A percentile compares a stretch with the other conserved stretches of the same genome.
These are phyloP conservation scores for Fraxinus quadrangulata DNA, from an alignment of 257 asterid species.

Conservation along the genomic window DNA sequence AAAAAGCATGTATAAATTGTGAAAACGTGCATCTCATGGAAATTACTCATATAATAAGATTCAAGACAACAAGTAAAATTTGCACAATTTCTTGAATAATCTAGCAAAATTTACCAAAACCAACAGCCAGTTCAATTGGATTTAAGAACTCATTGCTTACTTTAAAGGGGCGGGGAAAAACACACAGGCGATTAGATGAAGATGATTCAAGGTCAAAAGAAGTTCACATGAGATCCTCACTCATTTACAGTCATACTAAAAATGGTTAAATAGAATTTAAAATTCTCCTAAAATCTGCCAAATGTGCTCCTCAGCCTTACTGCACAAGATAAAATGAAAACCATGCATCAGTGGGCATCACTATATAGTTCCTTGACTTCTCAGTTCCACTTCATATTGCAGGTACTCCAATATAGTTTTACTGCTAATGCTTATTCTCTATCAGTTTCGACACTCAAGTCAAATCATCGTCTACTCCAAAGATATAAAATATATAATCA, in stretches of 20 bases:
- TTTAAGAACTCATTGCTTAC: not conserved
- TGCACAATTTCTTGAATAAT: not conserved
- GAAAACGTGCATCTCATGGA: not conserved
- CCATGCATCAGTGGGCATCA: not conserved
- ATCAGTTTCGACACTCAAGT: constrained; percentile 1
- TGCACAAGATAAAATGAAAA: constrained; percentile 15
- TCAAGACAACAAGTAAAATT: not conserved
- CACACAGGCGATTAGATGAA: not conserved
- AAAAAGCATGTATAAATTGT: not conserved
- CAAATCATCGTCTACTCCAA: not conserved
- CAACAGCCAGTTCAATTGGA: not conserved
- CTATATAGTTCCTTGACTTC: not conserved
- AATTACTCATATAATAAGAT: constrained; percentile 5
- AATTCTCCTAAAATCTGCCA: not conserved
- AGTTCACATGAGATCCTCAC: not conserved
- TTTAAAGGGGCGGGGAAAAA: not conserved
- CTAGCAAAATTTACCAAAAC: not conserved
- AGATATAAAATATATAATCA: constrained; percentile 3
- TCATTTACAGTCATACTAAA: not conserved
- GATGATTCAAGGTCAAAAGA: not conserved
- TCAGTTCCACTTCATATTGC: constrained; percentile 1
- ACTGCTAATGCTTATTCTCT: constrained; percentile 2
- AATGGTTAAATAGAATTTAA: not conserved
- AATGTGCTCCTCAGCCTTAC: constrained; percentile 7
- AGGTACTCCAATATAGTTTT: not conserved